These are phyloP conservation scores for Drechslerella stenobrocha DNA, from an alignment of 2,329 filamentous ascomycete species.

Conservation along the genomic window DNA sequence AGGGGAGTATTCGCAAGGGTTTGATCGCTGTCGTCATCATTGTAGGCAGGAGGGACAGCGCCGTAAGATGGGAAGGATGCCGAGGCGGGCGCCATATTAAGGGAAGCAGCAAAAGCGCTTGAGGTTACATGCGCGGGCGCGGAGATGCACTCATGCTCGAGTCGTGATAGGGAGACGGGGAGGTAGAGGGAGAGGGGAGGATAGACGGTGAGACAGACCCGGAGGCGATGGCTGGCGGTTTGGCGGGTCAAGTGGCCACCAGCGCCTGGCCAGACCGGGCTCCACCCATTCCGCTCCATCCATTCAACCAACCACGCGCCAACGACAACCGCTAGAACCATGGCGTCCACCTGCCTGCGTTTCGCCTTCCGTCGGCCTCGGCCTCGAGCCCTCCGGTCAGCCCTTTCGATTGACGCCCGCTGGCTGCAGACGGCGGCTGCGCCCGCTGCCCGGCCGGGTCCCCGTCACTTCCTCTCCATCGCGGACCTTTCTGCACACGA, in stretches of 20 bases:
- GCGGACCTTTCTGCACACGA: slow-evolving; percentile 79
- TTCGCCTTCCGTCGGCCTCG: slow-evolving; percentile 9
- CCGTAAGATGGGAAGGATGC: slow-evolving; percentile 32
- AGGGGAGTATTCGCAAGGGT: slow-evolving; percentile 31
- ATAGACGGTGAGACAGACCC: background rate
- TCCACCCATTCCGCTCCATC: background rate
- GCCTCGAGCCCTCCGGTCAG: slow-evolving; percentile 4
- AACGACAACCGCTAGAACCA: slow-evolving; percentile 5
- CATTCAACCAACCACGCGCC: slow-evolving; percentile 4
- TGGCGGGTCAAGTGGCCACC: slow-evolving; percentile 6
- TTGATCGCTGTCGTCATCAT: slow-evolving; percentile 33
- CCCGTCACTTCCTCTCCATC: slow-evolving; percentile 89
- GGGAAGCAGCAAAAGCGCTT: background rate
- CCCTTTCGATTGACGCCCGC: background rate
- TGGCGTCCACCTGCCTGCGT: slow-evolving; percentile 19
- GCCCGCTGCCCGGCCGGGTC: slow-evolving; percentile 55
- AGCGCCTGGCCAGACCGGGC: slow-evolving; percentile 5
- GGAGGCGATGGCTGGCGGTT: background rate
- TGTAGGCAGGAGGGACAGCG: background rate
- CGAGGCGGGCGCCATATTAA: slow-evolving; percentile 21
- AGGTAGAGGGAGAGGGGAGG: background rate
- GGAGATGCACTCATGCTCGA: background rate
- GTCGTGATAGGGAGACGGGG: background rate
- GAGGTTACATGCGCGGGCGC: background rate
- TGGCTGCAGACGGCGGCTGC: slow-evolving; percentile 13